Evolutionary conservation across 1,284 basidiomycete species (phyloP).

Genomic region (Microbotryum saponariae): DNA sequence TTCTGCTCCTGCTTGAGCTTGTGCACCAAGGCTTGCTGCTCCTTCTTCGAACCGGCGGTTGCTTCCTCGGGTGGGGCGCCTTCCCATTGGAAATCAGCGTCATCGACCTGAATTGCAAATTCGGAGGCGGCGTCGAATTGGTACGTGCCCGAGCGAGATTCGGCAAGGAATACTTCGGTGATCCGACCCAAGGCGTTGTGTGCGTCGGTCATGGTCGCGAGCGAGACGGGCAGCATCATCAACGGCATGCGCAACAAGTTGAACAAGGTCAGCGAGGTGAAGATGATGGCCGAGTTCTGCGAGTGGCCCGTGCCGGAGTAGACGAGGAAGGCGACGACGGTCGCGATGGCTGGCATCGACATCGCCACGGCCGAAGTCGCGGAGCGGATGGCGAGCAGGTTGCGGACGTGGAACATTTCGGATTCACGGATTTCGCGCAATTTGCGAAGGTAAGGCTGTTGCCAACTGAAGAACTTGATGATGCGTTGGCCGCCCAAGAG

Average conservation of each 20-base stretch:
- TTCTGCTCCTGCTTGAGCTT: slow-evolving; percentile 27
- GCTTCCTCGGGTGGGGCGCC: slow-evolving; percentile 54
- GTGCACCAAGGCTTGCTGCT: slow-evolving; percentile 1
- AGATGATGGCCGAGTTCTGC: slow-evolving; percentile 62
- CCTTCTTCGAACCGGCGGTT: slow-evolving; percentile 41
- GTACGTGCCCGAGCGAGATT: slow-evolving; percentile 57
- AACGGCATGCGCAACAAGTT: slow-evolving; percentile 65
- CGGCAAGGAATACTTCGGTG: slow-evolving; percentile 63
- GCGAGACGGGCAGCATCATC: slow-evolving; percentile 65
- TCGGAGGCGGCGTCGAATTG: slow-evolving; percentile 49
- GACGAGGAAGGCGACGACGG: slow-evolving; percentile 76
- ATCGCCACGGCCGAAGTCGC: slow-evolving; percentile 58
- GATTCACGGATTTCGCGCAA: slow-evolving; percentile 61
- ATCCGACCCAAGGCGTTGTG: slow-evolving; percentile 64
- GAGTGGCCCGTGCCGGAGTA: slow-evolving; percentile 59
- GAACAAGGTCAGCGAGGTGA: slow-evolving; percentile 65
- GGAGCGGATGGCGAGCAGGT: slow-evolving; percentile 55
- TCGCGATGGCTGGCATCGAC: slow-evolving; percentile 65
- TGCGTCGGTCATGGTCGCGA: slow-evolving; percentile 70
- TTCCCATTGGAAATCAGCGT: slow-evolving; percentile 78
- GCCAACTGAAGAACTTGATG: slow-evolving; percentile 70
- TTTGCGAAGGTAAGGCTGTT: slow-evolving; percentile 55
- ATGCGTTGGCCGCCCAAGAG: slow-evolving; percentile 76
- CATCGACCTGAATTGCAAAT: slow-evolving; percentile 56
- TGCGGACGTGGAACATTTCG: slow-evolving; percentile 72